A percentile compares a stretch with the other conserved stretches of the same genome.
Conservation (phyloP, 805 yeast species). For the Grigorovia jiainica region DNA sequence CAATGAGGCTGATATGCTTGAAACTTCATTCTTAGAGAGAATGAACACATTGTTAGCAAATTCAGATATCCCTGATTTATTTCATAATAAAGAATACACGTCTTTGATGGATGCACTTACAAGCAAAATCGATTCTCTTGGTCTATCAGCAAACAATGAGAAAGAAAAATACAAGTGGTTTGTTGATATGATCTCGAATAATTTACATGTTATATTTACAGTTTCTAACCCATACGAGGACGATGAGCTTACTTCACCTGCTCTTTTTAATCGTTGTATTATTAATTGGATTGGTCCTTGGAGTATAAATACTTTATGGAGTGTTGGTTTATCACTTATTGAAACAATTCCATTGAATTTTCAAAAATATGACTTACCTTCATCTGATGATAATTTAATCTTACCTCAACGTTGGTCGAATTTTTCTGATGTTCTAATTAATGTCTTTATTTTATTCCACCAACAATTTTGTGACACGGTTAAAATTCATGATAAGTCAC, state of each 20-base stretch:
- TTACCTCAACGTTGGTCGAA: conserved; percentile 8
- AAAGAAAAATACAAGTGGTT: conserved; percentile 75
- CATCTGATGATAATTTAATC: conserved; percentile 9
- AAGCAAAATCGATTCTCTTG: conserved; percentile 44
- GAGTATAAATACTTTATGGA: conserved; percentile 41
- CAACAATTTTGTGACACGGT: conserved; percentile 8
- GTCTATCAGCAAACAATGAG: conserved; percentile 52
- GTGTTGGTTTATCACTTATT: conserved; percentile 39
- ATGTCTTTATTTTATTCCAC: conserved; percentile 41
- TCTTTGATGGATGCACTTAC: conserved; percentile 45
- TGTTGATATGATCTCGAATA: conserved; percentile 50
- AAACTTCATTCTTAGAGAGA: conserved; percentile 73
- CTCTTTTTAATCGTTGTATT: conserved; percentile 82
- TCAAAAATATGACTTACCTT: conserved; percentile 33
- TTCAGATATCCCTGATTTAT: conserved; percentile 85
- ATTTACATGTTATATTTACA: conserved; percentile 78
- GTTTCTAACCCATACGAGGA: conserved; percentile 43
- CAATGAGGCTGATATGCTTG: conserved; percentile 71
- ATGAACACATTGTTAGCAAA: conserved; percentile 92
- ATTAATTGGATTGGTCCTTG: conserved; percentile 85
- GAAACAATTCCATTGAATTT: conserved; percentile 44
- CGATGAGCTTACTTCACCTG: conserved; percentile 62
- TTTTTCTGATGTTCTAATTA: conserved; percentile 39
- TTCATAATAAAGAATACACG: conserved; percentile 60
- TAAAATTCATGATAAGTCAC: conserved; percentile 27